A percentile compares a stretch with the other conserved stretches of the same genome.
Evolutionary conservation across 805 yeast genomes (phyloP).

Genomic region (Jamesozyma lodderae): DNA sequence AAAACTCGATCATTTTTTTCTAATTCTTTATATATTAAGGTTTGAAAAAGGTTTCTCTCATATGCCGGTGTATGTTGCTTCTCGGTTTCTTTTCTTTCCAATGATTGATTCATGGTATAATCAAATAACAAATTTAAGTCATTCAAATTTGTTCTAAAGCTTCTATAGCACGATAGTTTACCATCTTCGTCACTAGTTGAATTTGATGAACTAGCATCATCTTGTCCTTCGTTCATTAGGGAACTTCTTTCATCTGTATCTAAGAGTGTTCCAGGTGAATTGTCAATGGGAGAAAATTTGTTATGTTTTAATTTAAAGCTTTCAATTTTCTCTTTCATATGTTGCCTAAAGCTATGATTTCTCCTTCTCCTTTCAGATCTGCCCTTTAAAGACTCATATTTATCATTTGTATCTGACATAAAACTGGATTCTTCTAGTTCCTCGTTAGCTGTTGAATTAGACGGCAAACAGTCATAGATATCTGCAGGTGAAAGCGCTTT

Average conservation of each 20-base stretch:
- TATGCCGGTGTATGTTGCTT: neutral
- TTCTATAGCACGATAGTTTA: slow-evolving; percentile 8
- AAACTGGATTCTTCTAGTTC: no score
- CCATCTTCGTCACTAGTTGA: neutral
- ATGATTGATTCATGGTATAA: slow-evolving; percentile 8
- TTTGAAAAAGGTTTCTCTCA: neutral
- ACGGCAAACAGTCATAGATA: neutral
- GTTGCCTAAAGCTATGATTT: no score
- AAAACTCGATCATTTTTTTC: neutral
- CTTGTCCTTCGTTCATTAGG: neutral
- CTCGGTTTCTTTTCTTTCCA: neutral
- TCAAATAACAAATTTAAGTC: slow-evolving; percentile 15
- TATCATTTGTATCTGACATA: no score
- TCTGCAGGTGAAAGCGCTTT: slow-evolving; percentile 1
- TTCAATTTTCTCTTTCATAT: no score
- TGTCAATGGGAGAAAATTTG: neutral
- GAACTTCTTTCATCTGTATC: neutral
- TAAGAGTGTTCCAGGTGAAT: neutral
- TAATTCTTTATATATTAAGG: neutral
- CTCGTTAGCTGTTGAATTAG: neutral
- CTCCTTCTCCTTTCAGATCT: no score
- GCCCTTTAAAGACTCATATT: no score
- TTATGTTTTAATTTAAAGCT: no score
- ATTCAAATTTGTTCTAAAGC: slow-evolving; percentile 11
- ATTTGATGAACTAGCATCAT: neutral